These are phyloP conservation scores for Inonotus hispidus DNA, from an alignment of 1,284 basidiomycete species.

Conservation along the genomic window DNA sequence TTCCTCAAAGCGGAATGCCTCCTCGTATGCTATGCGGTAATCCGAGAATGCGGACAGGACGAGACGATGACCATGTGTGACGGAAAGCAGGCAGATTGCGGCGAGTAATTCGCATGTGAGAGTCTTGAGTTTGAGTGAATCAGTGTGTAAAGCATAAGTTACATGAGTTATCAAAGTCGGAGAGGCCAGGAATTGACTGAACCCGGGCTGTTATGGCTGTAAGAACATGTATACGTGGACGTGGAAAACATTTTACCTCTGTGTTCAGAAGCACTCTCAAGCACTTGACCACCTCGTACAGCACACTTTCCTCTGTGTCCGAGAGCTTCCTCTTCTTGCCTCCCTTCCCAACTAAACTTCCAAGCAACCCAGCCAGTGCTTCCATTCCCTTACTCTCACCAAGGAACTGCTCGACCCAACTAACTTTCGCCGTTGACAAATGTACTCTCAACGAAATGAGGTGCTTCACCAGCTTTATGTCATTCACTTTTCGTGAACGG, in stretches of 20 bases:
- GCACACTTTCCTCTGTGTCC: conserved; percentile 63
- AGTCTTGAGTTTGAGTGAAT: conserved; percentile 67
- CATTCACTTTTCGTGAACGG: conserved; percentile 44
- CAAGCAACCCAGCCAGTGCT: conserved; percentile 52
- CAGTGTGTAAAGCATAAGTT: conserved; percentile 62
- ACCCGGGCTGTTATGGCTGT: conserved; percentile 51
- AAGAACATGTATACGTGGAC: background rate
- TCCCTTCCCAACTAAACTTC: conserved; percentile 54
- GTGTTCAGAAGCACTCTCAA: conserved; percentile 82
- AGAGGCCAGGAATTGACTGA: conserved; percentile 61
- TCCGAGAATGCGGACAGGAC: conserved; percentile 80
- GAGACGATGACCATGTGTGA: conserved; percentile 64
- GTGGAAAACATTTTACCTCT: conserved; percentile 48
- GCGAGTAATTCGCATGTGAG: conserved; percentile 77
- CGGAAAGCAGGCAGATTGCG: conserved; percentile 74
- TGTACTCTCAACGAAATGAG: conserved; percentile 83
- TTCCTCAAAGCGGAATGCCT: conserved; percentile 76
- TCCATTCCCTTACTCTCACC: conserved; percentile 61
- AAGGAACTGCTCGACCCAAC: conserved; percentile 79
- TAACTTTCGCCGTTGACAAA: conserved; percentile 74
- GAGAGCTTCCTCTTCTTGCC: conserved; percentile 52
- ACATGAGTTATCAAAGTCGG: conserved; percentile 70
- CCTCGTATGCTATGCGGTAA: conserved; percentile 65
- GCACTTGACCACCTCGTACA: conserved; percentile 76
- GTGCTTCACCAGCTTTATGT: conserved; percentile 67